phyloP scores from a whole-genome alignment of 2,329 filamentous ascomycete species.

The Alternaria triticina region DNA sequence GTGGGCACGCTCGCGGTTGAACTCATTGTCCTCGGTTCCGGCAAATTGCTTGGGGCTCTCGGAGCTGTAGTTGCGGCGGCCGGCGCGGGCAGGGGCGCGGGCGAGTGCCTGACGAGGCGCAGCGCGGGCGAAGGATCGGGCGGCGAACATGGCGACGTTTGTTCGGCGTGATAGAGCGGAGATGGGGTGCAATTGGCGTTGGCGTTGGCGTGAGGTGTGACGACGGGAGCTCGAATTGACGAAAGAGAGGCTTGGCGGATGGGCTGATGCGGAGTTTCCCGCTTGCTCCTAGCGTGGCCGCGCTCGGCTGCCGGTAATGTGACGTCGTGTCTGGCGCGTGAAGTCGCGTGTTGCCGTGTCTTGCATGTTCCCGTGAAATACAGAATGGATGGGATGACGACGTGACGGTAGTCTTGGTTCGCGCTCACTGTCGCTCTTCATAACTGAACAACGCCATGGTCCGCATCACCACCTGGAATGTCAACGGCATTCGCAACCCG shows the following conservation, averaged over 20 bases:
- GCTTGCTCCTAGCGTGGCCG: constrained; percentile 31
- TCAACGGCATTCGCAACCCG: constrained; percentile 62
- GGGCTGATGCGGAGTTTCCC: constrained; percentile 19
- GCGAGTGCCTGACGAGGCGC: constrained; percentile 65
- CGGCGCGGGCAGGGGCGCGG: constrained; percentile 66
- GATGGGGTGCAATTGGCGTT: constrained; percentile 36
- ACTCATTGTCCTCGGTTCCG: constrained; percentile 80
- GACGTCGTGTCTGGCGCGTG: constrained; percentile 29
- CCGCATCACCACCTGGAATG: constrained; percentile 72
- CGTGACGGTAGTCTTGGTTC: constrained; percentile 11
- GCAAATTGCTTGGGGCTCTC: constrained; percentile 62
- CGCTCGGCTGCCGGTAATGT: constrained; percentile 22
- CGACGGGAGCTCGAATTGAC: constrained; percentile 26
- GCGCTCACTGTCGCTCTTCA: constrained; percentile 8
- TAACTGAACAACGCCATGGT: constrained; percentile 57
- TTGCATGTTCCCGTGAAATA: neutral
- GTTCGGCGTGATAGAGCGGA: constrained; percentile 37
- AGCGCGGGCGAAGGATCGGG: constrained; percentile 40
- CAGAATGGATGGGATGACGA: neutral
- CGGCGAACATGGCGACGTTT: constrained; percentile 42
- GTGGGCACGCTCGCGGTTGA: constrained; percentile 88
- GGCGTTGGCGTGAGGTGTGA: constrained; percentile 31
- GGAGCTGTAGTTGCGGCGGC: constrained; percentile 73
- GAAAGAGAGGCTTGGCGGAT: constrained; percentile 25
- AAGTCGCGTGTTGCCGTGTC: constrained; percentile 12